phyloP scores from a whole-genome alignment of 495 filamentous ascomycete species.

The Penicillium coprophilum region DNA sequence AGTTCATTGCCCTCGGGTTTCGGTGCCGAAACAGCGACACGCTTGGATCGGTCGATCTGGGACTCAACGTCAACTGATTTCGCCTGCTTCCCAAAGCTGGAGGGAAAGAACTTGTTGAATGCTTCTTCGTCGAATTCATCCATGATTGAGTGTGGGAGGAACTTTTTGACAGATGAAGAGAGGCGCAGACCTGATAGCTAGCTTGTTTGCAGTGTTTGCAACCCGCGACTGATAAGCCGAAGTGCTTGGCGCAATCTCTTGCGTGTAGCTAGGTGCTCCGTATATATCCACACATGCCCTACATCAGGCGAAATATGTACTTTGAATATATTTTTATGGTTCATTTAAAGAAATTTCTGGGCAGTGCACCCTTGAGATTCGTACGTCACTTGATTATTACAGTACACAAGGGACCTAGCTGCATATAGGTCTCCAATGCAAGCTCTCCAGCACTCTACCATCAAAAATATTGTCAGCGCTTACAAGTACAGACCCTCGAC shows the following conservation, averaged over 20 bases:
- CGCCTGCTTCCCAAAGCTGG: constrained; percentile 81
- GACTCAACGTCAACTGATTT: constrained; percentile 69
- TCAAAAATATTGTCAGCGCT: constrained; percentile 13
- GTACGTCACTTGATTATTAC: constrained; percentile 26
- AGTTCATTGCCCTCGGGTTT: constrained; percentile 29
- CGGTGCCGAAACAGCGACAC: constrained; percentile 42
- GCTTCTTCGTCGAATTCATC: constrained; percentile 77
- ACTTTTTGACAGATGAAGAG: constrained; percentile 14
- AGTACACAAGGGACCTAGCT: constrained; percentile 28
- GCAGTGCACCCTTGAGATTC: constrained; percentile 10
- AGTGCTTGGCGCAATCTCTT: neutral
- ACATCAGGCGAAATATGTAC: neutral
- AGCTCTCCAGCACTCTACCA: constrained; percentile 11
- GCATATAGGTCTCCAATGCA: constrained; percentile 14
- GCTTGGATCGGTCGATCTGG: constrained; percentile 76
- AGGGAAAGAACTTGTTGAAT: constrained; percentile 77
- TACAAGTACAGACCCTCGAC: constrained; percentile 97
- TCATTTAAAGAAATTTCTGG: neutral
- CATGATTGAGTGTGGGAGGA: constrained; percentile 34
- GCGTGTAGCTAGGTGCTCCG: too few species aligned
- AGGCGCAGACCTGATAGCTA: constrained; percentile 25
- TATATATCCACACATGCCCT: too few species aligned
- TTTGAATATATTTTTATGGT: neutral
- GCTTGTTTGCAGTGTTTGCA: constrained; percentile 46
- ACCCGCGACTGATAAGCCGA: neutral